Evolutionary conservation across 768 basidiomycete genomes (phyloP).

Genomic region (Strobilomyces echinocephalus): DNA sequence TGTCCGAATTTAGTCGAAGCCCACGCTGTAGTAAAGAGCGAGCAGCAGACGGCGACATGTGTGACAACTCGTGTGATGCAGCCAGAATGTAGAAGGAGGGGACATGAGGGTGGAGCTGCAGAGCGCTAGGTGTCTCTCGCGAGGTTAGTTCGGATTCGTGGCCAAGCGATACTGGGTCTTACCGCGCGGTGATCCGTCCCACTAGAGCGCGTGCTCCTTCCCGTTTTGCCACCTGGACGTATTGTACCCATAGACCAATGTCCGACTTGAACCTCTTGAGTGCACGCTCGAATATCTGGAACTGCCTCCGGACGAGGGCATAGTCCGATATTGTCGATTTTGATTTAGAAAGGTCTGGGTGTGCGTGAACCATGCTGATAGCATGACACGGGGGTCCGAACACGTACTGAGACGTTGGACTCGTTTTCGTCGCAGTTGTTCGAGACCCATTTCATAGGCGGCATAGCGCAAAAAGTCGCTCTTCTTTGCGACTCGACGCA

Average conservation of each 20-base stretch:
- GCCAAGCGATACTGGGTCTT: slow-evolving; percentile 18
- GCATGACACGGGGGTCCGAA: background rate
- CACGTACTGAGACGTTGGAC: slow-evolving; percentile 63
- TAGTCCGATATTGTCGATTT: slow-evolving; percentile 74
- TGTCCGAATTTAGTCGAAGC: slow-evolving; percentile 69
- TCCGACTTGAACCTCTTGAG: slow-evolving; percentile 86
- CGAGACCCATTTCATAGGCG: slow-evolving; percentile 87
- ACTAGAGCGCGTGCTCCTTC: slow-evolving; percentile 77
- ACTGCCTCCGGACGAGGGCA: slow-evolving; percentile 77
- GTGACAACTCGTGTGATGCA: slow-evolving; percentile 76
- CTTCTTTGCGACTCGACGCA: slow-evolving; percentile 81
- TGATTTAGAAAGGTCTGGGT: slow-evolving; percentile 29
- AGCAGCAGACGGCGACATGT: slow-evolving; percentile 70
- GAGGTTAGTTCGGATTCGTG: slow-evolving; percentile 3
- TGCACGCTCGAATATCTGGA: slow-evolving; percentile 88
- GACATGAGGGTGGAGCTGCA: slow-evolving; percentile 80
- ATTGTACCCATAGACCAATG: slow-evolving; percentile 83
- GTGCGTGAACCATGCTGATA: background rate
- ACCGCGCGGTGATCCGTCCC: slow-evolving; percentile 80
- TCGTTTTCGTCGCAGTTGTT: slow-evolving; percentile 73
- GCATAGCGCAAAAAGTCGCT: slow-evolving; percentile 86
- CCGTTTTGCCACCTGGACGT: slow-evolving; percentile 77
- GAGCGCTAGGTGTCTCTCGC: slow-evolving; percentile 48
- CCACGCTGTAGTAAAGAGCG: slow-evolving; percentile 83
- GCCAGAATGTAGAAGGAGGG: slow-evolving; percentile 79